Evolutionary conservation across 2,329 filamentous ascomycete species (phyloP).

Genomic region (Aspergillus melleus): DNA sequence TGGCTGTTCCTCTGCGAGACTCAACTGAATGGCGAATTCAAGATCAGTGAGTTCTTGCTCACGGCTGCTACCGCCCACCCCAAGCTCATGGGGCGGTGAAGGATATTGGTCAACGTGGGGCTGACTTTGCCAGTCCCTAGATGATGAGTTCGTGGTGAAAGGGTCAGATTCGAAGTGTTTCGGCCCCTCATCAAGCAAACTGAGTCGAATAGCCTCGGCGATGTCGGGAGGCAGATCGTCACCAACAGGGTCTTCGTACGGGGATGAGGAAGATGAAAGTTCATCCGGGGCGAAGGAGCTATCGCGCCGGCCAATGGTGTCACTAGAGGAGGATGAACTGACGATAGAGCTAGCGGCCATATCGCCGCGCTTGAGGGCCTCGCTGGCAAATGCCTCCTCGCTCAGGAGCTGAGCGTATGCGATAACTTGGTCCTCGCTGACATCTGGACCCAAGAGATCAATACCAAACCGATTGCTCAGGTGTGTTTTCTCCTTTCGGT

Average conservation of each 20-base stretch:
- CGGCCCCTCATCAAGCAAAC: slow-evolving; percentile 40
- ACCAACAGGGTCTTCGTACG: slow-evolving; percentile 40
- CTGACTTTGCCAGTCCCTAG: neutral
- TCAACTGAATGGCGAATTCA: slow-evolving; percentile 63
- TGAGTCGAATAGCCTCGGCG: slow-evolving; percentile 62
- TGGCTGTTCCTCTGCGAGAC: slow-evolving; percentile 60
- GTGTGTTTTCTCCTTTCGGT: slow-evolving; percentile 66
- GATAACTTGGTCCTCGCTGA: slow-evolving; percentile 62
- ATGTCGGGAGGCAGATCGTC: slow-evolving; percentile 59
- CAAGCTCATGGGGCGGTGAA: slow-evolving; percentile 17
- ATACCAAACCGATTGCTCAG: slow-evolving; percentile 82
- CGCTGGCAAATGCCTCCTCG: slow-evolving; percentile 56
- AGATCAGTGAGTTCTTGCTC: slow-evolving; percentile 57
- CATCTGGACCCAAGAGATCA: slow-evolving; percentile 62
- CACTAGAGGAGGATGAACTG: slow-evolving; percentile 40
- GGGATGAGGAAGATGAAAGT: slow-evolving; percentile 38
- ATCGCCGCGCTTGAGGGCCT: slow-evolving; percentile 49
- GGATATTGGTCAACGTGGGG: slow-evolving; percentile 8
- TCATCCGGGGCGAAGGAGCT: slow-evolving; percentile 31
- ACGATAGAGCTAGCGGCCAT: slow-evolving; percentile 40
- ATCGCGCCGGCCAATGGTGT: slow-evolving; percentile 34
- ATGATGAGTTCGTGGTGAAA: neutral
- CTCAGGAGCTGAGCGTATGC: slow-evolving; percentile 64
- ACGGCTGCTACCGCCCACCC: slow-evolving; percentile 37
- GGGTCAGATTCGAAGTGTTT: slow-evolving; percentile 12